These are phyloP conservation scores for Talaromyces nanjingensis DNA, from an alignment of 495 filamentous ascomycete species.

Conservation along the genomic window DNA sequence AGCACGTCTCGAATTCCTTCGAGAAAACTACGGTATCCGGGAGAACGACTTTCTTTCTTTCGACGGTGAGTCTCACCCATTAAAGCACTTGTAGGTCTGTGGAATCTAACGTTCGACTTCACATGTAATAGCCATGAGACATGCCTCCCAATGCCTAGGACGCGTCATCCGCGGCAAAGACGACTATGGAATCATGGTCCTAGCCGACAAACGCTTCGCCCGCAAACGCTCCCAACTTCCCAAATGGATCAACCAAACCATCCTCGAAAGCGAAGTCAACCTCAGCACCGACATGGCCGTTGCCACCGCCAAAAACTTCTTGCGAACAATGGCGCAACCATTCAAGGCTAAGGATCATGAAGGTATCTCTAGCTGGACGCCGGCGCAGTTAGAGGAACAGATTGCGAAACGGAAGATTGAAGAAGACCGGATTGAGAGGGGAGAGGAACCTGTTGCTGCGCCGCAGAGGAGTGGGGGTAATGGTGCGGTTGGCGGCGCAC, in stretches of 20 bases:
- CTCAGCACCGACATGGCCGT: slow-evolving; percentile 94
- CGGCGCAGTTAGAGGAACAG: slow-evolving; percentile 67
- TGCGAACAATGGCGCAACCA: slow-evolving; percentile 84
- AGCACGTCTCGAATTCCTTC: slow-evolving; percentile 88
- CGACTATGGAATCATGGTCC: slow-evolving; percentile 98
- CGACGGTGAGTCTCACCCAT: slow-evolving; percentile 38
- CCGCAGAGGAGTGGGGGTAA: slow-evolving; percentile 15
- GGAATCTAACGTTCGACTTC: not conserved
- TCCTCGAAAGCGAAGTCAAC: slow-evolving; percentile 76
- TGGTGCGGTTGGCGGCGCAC: slow-evolving; percentile 8
- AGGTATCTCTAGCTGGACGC: slow-evolving; percentile 85
- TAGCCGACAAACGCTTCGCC: slow-evolving; percentile 86
- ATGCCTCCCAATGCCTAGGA: slow-evolving; percentile 93
- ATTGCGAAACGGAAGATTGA: slow-evolving; percentile 62
- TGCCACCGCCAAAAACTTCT: slow-evolving; percentile 79
- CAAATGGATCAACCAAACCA: slow-evolving; percentile 91
- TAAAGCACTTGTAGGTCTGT: not conserved
- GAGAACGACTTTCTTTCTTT: slow-evolving; percentile 99
- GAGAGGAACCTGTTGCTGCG: slow-evolving; percentile 20
- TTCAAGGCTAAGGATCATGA: slow-evolving; percentile 79
- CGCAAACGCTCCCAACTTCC: slow-evolving; percentile 86
- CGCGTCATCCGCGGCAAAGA: slow-evolving; percentile 95
- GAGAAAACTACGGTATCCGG: slow-evolving; percentile 93
- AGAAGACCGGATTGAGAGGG: slow-evolving; percentile 47
- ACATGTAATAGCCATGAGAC: slow-evolving; percentile 66